Evolutionary conservation across 1,139 yeast genomes (phyloP), one percentile per base, ranked within the genome.

Genomic region (Kurtzmaniella quercitrusa): DNA sequence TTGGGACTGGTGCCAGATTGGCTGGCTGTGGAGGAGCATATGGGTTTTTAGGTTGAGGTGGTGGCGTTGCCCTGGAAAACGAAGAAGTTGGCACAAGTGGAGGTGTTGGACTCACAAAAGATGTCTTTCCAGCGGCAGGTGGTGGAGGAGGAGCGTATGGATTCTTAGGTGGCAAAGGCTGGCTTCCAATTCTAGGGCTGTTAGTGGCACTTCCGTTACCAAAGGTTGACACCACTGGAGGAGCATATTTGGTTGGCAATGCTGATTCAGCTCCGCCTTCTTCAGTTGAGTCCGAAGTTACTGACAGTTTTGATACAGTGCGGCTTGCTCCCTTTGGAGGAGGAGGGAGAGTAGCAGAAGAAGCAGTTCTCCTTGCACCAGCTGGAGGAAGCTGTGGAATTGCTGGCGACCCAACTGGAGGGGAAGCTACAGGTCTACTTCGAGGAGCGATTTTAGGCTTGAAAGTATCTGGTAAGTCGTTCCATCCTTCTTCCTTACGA

Each of bases 401-500:
- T n/a, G 61, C 46, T 29, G 60, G 56, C 4, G 59, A 49, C 11
- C 62, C 52, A 24, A 54, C 59, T 1, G 75, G 64, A 18, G 73
- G 73, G 3, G 79, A 67, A n/a, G 24, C 21, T 1, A 82, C 70
- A 16, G 80, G 73, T 44, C 79, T 73, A 53, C 84, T 75, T 31
- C 79, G 73, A 12, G 79, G 65, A 27, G 74, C 67, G 18, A 77
- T 68, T 55, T 66, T 59, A 40, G 63, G 60, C 70, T 71, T 80
- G 61, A 84, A 75, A 23, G 79, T 72, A n/a, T 82, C 75, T 41
- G 97, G 96, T 51, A 91, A 71, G 62, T 91, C 97, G 58, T 91
- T 91, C 97, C 97, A 91, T 3, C 97, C 97, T 41, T 86, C 93
- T 39, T 85, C 85, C 56, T 59, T 60, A 44, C 75, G 78, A 54